Base-by-base conservation (phyloP, 768 basidiomycete genomes). In the Gloeostereum incarnatum region DNA sequence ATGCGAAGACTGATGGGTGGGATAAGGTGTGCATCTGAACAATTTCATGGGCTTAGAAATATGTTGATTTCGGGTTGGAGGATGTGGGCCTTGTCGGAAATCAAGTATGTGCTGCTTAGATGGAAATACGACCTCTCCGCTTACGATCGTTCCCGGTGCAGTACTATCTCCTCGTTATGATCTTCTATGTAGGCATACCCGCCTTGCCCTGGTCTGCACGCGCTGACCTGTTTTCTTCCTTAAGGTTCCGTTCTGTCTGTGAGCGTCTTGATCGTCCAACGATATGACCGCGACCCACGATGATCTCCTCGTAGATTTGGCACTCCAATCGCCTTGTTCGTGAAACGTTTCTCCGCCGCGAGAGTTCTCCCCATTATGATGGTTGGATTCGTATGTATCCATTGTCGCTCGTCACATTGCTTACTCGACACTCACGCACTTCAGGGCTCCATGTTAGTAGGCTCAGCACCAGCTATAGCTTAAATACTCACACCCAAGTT, bases 1-100 rank as follows among this genome's bases (percentile, higher is more conserved):
- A 74, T 47, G 71, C 71, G 4, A 69, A 74, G 42, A 72, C 71
- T 2, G 69, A 60, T 37, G 62, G 65, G 5, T 69, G 70, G 65
- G 70, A 68, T 42, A 66, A 61, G 49, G 71, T n/a, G n/a, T n/a
- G 33, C 7, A 21, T 32, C 14, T n/a, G 14, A 23, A 23, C 17
- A 25, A 30, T 17, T 21, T 26, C 6, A 6, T 10, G 6, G 6
- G 6, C 16, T 21, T 41, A 6, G 13, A n/a, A 36, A 33, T 11
- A 13, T 22, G 30, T 17, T 23, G 10, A 45, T 31, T 41, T 46
- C 17, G 30, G 40, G 25, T 44, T n/a, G 6, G 37, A 67, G 66
- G 68, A 68, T 44, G 63, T 68, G 6, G 45, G 53, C 18, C 51
- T 71, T 5, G 58, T 50, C 0, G 71, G 69, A 22, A 67, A 72